Conservation (phyloP, 495 filamentous ascomycete genomes). For the Elaphomyces granulatus region DNA sequence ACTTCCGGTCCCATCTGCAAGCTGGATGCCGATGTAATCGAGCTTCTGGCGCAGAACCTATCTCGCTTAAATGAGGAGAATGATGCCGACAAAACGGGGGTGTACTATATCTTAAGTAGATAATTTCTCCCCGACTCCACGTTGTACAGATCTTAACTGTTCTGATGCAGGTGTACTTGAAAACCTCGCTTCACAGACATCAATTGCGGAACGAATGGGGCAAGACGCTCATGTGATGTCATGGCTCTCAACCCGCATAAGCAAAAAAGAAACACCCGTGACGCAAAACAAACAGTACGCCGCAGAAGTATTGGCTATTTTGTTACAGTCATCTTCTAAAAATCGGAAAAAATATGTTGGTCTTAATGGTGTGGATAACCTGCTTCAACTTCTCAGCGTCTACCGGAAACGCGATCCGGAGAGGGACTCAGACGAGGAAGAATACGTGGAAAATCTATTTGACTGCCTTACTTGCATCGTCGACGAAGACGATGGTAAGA, state of each 20-base stretch:
- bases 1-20: too few species aligned
- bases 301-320: conserved; percentile 79
- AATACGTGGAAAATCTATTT: conserved; percentile 88
- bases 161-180: conserved; percentile 49
- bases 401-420: conserved; percentile 82
- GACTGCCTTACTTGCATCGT: conserved; percentile 67
- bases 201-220: conserved; percentile 55
- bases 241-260: conserved; percentile 64
- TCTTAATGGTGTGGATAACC: conserved; percentile 58
- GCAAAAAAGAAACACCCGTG: conserved; percentile 43
- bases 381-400: conserved; percentile 72
- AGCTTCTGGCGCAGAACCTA: conserved; percentile 72
- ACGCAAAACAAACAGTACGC: conserved; percentile 93
- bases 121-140: not conserved
- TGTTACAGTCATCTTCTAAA: conserved; percentile 52
- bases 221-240: conserved; percentile 48
- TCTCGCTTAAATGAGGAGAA: conserved; percentile 64
- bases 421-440: conserved; percentile 81
- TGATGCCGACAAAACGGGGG: conserved; percentile 66
- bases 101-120: conserved; percentile 68
- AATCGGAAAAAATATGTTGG: conserved; percentile 50
- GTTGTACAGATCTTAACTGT: conserved; percentile 4
- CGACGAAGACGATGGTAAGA: conserved; percentile 60
- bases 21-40: conserved; percentile 67
- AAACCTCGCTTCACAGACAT: conserved; percentile 60